phyloP scores from a whole-genome alignment of 352 stramenopile genomes.

The Phytophthora pini region DNA sequence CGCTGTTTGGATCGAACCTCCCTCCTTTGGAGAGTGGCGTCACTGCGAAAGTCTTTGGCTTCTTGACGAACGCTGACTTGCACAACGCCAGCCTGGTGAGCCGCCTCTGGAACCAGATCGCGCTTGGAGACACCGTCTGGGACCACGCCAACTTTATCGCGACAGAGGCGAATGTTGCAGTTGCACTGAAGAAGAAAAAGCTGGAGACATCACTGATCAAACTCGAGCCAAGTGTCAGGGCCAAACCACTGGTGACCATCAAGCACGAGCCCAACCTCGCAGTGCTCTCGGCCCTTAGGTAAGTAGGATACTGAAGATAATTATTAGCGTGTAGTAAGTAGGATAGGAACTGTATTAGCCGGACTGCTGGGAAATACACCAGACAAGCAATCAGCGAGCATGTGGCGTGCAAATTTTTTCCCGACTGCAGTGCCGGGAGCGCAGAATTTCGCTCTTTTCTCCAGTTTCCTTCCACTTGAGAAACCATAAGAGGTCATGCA shows the following conservation, averaged over 20 bases:
- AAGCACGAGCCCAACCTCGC: slow-evolving; percentile 29
- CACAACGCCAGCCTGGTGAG: slow-evolving; percentile 90
- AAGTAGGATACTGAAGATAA: slow-evolving; percentile 35
- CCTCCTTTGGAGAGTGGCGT: slow-evolving; percentile 70
- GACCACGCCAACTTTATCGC: slow-evolving; percentile 77
- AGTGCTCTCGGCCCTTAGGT: slow-evolving; percentile 32
- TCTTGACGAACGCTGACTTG: slow-evolving; percentile 75
- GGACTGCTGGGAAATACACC: slow-evolving; percentile 8
- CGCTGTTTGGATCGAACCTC: slow-evolving; percentile 69
- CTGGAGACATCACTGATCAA: slow-evolving; percentile 10
- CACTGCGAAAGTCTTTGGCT: slow-evolving; percentile 71
- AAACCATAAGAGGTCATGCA: slow-evolving; percentile 1
- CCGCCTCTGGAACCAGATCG: slow-evolving; percentile 82
- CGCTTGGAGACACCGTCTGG: slow-evolving; percentile 76
- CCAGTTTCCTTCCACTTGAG: slow-evolving; percentile 13
- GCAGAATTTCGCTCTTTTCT: slow-evolving; percentile 1
- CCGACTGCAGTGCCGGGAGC: background rate
- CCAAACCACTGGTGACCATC: slow-evolving; percentile 12
- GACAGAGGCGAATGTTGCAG: slow-evolving; percentile 19
- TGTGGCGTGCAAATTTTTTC: background rate
- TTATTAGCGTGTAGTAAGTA: slow-evolving; percentile 37
- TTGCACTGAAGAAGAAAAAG: slow-evolving; percentile 14
- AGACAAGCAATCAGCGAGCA: slow-evolving; percentile 9
- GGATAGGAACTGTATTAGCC: slow-evolving; percentile 38
- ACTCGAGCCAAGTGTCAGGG: background rate